Evolutionary conservation across 352 stramenopile species (phyloP).

Genomic region (Pythium brachiatum): DNA sequence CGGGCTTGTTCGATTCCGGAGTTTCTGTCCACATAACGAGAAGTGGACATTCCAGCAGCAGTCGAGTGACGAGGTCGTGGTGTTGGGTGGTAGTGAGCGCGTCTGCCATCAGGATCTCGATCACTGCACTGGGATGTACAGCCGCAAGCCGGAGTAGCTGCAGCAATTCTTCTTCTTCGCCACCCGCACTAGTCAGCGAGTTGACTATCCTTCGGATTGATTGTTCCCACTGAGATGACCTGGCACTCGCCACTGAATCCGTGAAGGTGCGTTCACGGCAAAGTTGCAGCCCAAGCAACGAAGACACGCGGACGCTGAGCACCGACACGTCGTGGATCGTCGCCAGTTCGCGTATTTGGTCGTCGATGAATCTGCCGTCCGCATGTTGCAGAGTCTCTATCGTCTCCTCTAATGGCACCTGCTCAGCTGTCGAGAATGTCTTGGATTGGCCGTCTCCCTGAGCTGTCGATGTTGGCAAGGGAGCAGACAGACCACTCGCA

Average conservation of each 20-base stretch:
- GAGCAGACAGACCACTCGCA: too few species aligned
- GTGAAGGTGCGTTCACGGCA: background rate
- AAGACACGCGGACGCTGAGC: constrained; percentile 7
- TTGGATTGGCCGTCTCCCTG: too few species aligned
- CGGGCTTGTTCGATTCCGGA: background rate
- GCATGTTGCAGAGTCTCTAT: background rate
- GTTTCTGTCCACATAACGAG: constrained; percentile 1
- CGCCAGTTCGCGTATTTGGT: background rate
- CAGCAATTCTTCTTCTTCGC: background rate
- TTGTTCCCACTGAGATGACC: constrained; percentile 5
- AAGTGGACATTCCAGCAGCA: constrained; percentile 16
- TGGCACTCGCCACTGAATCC: background rate
- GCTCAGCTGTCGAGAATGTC: too few species aligned
- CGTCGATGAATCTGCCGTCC: background rate
- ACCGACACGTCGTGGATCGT: background rate
- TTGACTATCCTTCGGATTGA: constrained; percentile 14
- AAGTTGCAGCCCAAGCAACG: constrained; percentile 6
- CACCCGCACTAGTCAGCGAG: constrained; percentile 6
- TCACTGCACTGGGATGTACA: constrained; percentile 1
- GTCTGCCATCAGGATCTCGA: constrained; percentile 1
- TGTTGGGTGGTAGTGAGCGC: constrained; percentile 4
- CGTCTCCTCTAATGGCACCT: too few species aligned
- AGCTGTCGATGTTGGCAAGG: too few species aligned
- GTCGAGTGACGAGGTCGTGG: constrained; percentile 4
- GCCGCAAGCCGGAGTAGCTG: constrained; percentile 12